Conservation (phyloP, 352 stramenopile species). For the Elongisporangium senticosum region DNA sequence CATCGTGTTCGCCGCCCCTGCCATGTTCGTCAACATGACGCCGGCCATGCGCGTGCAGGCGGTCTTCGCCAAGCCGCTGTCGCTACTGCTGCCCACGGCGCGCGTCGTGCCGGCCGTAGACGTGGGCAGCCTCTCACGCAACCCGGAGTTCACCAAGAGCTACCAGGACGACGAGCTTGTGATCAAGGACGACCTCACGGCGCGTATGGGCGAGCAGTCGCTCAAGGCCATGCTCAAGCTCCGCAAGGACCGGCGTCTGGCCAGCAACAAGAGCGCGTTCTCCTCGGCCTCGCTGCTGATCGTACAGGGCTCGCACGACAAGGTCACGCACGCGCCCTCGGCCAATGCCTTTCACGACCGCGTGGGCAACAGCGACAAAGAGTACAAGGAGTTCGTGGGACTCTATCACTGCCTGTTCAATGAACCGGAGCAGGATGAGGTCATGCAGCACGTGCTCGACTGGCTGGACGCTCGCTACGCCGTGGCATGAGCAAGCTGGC, state of each 20-base stretch:
- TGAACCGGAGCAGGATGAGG: conserved; percentile 48
- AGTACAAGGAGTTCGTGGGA: conserved; percentile 54
- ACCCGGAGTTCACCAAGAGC: conserved; percentile 26
- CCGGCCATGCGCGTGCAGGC: conserved; percentile 28
- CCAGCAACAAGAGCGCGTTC: conserved; percentile 10
- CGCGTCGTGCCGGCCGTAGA: conserved; percentile 36
- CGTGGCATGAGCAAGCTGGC: too few species aligned
- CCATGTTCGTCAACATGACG: conserved; percentile 31
- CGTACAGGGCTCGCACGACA: conserved; percentile 40
- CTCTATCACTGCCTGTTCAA: conserved; percentile 64
- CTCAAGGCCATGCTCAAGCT: conserved; percentile 34
- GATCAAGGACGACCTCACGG: conserved; percentile 27
- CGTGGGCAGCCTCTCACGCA: conserved; percentile 21
- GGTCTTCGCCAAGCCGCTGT: conserved; percentile 22
- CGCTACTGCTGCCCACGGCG: conserved; percentile 23
- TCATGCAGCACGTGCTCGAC: conserved; percentile 34
- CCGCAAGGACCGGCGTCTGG: conserved; percentile 16
- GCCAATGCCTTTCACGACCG: conserved; percentile 31
- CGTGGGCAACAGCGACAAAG: conserved; percentile 48
- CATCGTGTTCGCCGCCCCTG: conserved; percentile 23
- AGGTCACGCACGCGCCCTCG: conserved; percentile 31
- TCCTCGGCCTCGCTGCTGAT: conserved; percentile 27
- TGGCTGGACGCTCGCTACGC: conserved; percentile 17
- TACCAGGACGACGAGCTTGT: conserved; percentile 35
- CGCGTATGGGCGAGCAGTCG: conserved; percentile 30